phyloP scores from a whole-genome alignment of 2,329 filamentous ascomycete species.

The Periconia macrospinosa region DNA sequence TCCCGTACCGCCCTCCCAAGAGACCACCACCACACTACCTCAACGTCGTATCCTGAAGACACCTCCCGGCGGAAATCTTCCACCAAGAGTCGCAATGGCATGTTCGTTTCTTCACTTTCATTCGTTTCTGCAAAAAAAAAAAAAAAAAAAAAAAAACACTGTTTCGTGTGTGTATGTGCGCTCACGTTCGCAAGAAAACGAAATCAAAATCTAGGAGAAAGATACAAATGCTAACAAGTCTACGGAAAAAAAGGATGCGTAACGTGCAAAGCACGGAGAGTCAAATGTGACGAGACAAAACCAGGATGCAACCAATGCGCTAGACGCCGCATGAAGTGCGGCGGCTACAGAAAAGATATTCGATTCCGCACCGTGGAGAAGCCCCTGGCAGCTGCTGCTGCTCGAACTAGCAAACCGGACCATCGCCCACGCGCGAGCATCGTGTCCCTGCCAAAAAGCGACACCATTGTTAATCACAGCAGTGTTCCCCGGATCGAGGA shows the following conservation, averaged over 20 bases:
- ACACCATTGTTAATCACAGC: no score
- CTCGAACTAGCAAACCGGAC: background rate
- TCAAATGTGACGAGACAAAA: slow-evolving; percentile 74
- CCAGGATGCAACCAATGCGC: slow-evolving; percentile 67
- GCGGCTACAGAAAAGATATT: slow-evolving; percentile 72
- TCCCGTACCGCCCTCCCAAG: background rate
- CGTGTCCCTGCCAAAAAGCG: no score
- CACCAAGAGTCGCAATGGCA: slow-evolving; percentile 74
- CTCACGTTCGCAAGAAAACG: background rate
- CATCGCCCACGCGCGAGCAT: no score
- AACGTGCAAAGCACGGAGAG: slow-evolving; percentile 70
- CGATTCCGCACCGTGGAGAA: slow-evolving; percentile 57
- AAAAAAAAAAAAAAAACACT: no score
- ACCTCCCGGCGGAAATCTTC: slow-evolving; percentile 10
- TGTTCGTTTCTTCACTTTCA: slow-evolving; percentile 26
- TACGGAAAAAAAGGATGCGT: slow-evolving; percentile 58
- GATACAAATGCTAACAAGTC: background rate
- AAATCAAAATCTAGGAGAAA: no score
- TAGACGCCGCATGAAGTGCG: slow-evolving; percentile 65
- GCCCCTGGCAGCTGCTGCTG: slow-evolving; percentile 4
- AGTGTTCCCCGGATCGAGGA: background rate
- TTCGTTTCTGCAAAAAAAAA: slow-evolving; percentile 1
- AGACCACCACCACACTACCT: background rate
- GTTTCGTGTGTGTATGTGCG: background rate
- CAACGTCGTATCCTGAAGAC: background rate